Conservation (phyloP, 495 filamentous ascomycete genomes). For the Penicillium simplicissimum region DNA sequence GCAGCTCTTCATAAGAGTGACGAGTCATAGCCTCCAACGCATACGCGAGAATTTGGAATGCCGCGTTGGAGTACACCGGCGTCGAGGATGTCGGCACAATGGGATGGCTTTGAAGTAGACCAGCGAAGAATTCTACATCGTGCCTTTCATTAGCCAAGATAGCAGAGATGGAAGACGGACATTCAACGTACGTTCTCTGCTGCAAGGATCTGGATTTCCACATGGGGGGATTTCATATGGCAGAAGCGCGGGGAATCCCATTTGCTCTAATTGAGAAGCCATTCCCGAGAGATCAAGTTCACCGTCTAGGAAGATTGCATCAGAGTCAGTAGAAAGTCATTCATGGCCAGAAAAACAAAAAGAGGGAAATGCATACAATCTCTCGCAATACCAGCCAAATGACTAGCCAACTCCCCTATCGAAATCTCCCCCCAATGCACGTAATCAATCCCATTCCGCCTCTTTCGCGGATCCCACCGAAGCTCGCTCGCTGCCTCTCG, state of each 20-base stretch:
- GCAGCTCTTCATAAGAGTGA: slow-evolving; percentile 9
- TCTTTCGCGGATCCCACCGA: slow-evolving; percentile 3
- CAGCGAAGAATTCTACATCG: slow-evolving; percentile 52
- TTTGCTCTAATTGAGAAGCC: slow-evolving; percentile 12
- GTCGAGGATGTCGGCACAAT: slow-evolving; percentile 50
- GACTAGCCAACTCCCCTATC: slow-evolving; percentile 52
- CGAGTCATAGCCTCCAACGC: slow-evolving; percentile 44
- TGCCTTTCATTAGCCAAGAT: neutral
- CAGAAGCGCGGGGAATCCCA: slow-evolving; percentile 40
- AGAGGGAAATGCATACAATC: slow-evolving; percentile 33
- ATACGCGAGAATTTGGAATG: slow-evolving; percentile 57
- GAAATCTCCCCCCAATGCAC: slow-evolving; percentile 58
- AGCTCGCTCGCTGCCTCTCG: slow-evolving; percentile 11
- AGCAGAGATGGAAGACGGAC: too few species aligned
- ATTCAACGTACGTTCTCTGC: slow-evolving; percentile 22
- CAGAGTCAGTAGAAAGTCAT: slow-evolving; percentile 38
- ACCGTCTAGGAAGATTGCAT: slow-evolving; percentile 27
- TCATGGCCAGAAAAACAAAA: too few species aligned
- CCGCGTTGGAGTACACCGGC: slow-evolving; percentile 61
- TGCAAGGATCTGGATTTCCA: slow-evolving; percentile 21
- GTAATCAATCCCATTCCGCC: slow-evolving; percentile 33
- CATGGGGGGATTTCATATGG: slow-evolving; percentile 24
- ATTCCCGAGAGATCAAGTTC: slow-evolving; percentile 41
- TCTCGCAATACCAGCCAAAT: slow-evolving; percentile 51
- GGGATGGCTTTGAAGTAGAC: slow-evolving; percentile 43